phyloP scores from a whole-genome alignment of 371 early-diverging fungal species.

The Actinomucor elegans region DNA sequence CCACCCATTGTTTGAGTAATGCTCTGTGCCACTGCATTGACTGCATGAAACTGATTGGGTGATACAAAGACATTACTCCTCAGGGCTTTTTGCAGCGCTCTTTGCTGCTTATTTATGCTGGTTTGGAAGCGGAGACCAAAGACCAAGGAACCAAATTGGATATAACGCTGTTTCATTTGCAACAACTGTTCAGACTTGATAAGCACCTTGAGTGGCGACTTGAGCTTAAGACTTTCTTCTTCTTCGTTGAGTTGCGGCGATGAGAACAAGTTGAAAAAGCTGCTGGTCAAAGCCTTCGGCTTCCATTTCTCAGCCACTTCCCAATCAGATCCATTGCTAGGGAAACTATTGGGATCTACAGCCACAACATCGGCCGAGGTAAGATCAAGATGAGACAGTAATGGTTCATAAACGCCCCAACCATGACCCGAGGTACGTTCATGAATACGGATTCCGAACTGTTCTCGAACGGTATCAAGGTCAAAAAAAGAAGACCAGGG shows the following conservation, averaged over 20 bases:
- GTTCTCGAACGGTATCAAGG: conserved; percentile 1
- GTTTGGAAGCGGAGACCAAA: conserved; percentile 31
- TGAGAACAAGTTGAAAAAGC: background rate
- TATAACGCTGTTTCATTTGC: conserved; percentile 10
- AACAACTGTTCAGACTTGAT: conserved; percentile 13
- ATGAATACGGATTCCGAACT: conserved; percentile 29
- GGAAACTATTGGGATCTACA: conserved; percentile 34
- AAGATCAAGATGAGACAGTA: background rate
- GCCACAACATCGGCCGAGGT: conserved; percentile 7
- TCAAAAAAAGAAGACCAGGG: conserved; percentile 27
- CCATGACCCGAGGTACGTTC: conserved; percentile 28
- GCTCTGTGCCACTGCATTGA: conserved; percentile 15
- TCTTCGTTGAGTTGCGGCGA: background rate
- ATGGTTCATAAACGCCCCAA: conserved; percentile 26
- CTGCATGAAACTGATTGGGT: conserved; percentile 18
- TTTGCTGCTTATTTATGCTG: conserved; percentile 12
- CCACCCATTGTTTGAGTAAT: conserved; percentile 28
- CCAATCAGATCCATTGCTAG: conserved; percentile 28
- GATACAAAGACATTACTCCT: conserved; percentile 23
- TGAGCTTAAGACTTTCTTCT: conserved; percentile 6
- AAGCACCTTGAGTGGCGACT: conserved; percentile 1
- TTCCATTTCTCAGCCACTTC: conserved; percentile 1
- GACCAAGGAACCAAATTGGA: conserved; percentile 36
- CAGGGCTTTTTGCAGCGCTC: conserved; percentile 20
- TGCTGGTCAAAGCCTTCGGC: too few species aligned